Evolutionary conservation across 257 asterid genomes (phyloP), one percentile per base, ranked within the genome.

Genomic region (Striga asiatica): DNA sequence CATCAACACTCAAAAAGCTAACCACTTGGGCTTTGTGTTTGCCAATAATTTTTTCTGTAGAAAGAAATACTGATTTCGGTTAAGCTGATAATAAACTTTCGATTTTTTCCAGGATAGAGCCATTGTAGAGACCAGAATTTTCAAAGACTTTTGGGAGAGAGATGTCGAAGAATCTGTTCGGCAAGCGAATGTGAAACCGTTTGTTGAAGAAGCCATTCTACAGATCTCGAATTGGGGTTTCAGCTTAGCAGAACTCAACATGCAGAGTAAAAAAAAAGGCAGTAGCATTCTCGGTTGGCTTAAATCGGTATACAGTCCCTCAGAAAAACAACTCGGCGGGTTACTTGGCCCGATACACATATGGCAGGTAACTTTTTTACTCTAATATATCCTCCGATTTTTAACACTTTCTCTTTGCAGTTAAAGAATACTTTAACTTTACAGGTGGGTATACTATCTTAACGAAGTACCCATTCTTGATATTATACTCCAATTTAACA

Each of bases 281-380:
- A 73, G 74, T 65, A 76, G 96, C 66, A 22, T 91, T 58, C 50
- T 87, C 21, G 67, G 58, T 50, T 79, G 95, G 95, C 69, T 91
- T 42, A 80, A 77, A 69, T 87, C 95, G 35, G 25, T 84, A 5
- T 91, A 68, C 60, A 48, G 74, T 60, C 86, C 71, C 49, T 66
- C 78, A 20, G 86, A 83, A 23, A 79, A 77, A 59, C 54, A 72
- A 42, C 50, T 75, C 67, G 68, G 66, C 25, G 95, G 95, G 55
- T 91, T 84, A 53, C 73, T 91, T 53, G 96, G 96, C 64, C 95
- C 91, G 24, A 79, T 87, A 63, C 96, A 91, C 78, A 10, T 84
- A 55, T 91, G 96, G 98, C 98, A 86, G 91, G 98, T 89, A n/a
- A 63, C n/a, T n/a, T n/a, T n/a, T n/a, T n/a, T n/a, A n/a, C n/a